Percentiles rank a stretch among this genome's conserved stretches.
Conservation (phyloP, 2,329 filamentous ascomycete genomes). For the Magnaporthiopsis incrustans region DNA sequence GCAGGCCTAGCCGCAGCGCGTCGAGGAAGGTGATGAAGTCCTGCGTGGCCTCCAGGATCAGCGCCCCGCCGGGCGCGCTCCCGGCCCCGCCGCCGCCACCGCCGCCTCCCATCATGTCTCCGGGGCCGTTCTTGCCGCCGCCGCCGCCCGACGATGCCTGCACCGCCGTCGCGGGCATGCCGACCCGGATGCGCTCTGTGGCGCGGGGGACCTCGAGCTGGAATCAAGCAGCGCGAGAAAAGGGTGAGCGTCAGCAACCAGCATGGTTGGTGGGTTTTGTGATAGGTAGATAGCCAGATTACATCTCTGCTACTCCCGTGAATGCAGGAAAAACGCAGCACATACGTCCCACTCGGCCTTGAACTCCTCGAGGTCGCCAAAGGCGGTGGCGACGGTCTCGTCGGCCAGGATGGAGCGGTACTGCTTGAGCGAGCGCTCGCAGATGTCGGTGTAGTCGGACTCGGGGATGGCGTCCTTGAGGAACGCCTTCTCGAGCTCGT, state of each 20-base stretch:
- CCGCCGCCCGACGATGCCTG: constrained; percentile 40
- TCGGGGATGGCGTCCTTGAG: constrained; percentile 91
- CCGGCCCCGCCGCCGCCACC: constrained; percentile 25
- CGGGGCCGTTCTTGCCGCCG: constrained; percentile 44
- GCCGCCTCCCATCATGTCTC: constrained; percentile 45
- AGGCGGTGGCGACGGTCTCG: constrained; percentile 81
- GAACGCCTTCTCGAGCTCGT: constrained; percentile 93
- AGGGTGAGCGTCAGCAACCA: not conserved
- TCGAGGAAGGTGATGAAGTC: constrained; percentile 98
- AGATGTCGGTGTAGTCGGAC: constrained; percentile 91
- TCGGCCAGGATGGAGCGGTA: constrained; percentile 92
- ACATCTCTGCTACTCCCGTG: not conserved
- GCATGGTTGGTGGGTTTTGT: too few species aligned
- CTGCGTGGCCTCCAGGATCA: constrained; percentile 88
- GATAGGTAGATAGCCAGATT: too few species aligned
- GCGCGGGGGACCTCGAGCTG: constrained; percentile 92
- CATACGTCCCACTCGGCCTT: constrained; percentile 85
- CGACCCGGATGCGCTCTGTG: constrained; percentile 84
- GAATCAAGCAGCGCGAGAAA: not conserved
- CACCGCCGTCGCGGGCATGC: constrained; percentile 78
- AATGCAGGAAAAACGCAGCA: constrained; percentile 14
- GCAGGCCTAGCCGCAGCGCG: constrained; percentile 81
- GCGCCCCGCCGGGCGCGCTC: constrained; percentile 45
- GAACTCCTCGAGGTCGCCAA: constrained; percentile 83
- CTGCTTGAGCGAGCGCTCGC: constrained; percentile 86